Conservation (phyloP, 106 monocot species). For the Dendrobium huoshanense region DNA sequence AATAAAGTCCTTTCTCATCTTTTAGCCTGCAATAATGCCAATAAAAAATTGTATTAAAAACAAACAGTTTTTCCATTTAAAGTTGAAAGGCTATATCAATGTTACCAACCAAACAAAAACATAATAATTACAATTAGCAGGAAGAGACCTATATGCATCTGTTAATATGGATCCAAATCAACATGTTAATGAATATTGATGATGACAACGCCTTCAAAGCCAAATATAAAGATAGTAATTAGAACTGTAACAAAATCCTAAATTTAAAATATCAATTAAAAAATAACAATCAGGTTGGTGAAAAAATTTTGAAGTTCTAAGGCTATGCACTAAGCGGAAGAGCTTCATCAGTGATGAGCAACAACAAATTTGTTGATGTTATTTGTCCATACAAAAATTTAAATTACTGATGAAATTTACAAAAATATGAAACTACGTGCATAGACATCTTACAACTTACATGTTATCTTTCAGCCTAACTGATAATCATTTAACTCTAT, state of each 20-base stretch:
- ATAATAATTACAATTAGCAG: not conserved
- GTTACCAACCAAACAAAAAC: not conserved
- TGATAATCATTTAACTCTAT: not conserved
- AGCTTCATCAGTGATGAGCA: not conserved
- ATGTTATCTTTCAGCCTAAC: not conserved
- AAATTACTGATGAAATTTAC: not conserved
- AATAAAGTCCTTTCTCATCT: conserved; percentile 21
- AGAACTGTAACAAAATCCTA: not conserved
- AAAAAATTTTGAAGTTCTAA: not conserved
- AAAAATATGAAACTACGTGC: not conserved
- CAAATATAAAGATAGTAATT: not conserved
- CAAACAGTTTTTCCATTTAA: not conserved
- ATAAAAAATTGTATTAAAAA: not conserved
- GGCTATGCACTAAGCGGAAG: not conserved
- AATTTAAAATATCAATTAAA: not conserved
- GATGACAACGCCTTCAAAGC: too few species aligned
- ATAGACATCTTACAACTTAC: not conserved
- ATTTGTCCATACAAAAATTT: not conserved
- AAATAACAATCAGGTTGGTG: not conserved
- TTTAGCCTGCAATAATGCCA: conserved; percentile 33
- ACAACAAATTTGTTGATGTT: not conserved
- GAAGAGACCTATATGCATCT: not conserved
- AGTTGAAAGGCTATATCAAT: not conserved
- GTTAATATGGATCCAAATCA: not conserved
- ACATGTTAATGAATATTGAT: not conserved